phyloP scores from a whole-genome alignment of 176 grass and related monocot genomes.

The Panicum miliaceum region DNA sequence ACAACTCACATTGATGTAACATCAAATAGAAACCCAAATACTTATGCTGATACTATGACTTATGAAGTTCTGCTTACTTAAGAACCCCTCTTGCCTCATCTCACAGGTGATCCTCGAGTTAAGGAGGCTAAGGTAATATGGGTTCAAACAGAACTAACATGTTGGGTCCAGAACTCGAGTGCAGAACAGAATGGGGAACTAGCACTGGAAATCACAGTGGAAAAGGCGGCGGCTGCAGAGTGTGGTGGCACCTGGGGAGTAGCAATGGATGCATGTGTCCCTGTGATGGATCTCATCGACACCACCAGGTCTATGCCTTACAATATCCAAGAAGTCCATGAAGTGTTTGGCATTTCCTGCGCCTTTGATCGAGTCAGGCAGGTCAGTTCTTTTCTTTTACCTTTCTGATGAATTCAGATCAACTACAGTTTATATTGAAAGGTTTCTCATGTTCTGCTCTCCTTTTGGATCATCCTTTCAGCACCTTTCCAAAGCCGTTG shows the following conservation, averaged over 20 bases:
- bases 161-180: conserved; percentile 52
- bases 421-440: background rate
- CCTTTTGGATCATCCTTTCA: conserved; percentile 35
- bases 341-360: conserved; percentile 61
- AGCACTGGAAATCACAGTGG: conserved; percentile 57
- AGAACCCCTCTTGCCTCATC: conserved; percentile 24
- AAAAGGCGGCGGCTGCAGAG: conserved; percentile 34
- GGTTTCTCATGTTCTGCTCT: conserved; percentile 25
- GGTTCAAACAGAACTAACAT: conserved; percentile 48
- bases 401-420: conserved; percentile 31
- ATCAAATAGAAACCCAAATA: conserved; percentile 30
- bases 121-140: conserved; percentile 58
- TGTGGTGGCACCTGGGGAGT: conserved; percentile 54
- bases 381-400: conserved; percentile 43
- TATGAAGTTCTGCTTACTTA: conserved; percentile 34
- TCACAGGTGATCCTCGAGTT: conserved; percentile 61
- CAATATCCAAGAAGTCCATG: conserved; percentile 52
- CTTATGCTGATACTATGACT: background rate
- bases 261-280: conserved; percentile 68
- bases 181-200: conserved; percentile 52
- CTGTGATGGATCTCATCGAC: conserved; percentile 70
- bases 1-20: conserved; percentile 21
- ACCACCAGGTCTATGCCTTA: conserved; percentile 59
- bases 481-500: conserved; percentile 59
- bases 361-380: conserved; percentile 48